A percentile compares a stretch with the other conserved stretches of the same genome.
Evolutionary conservation across 495 filamentous ascomycete species (phyloP).

Genomic region (Talaromyces borbonicus): DNA sequence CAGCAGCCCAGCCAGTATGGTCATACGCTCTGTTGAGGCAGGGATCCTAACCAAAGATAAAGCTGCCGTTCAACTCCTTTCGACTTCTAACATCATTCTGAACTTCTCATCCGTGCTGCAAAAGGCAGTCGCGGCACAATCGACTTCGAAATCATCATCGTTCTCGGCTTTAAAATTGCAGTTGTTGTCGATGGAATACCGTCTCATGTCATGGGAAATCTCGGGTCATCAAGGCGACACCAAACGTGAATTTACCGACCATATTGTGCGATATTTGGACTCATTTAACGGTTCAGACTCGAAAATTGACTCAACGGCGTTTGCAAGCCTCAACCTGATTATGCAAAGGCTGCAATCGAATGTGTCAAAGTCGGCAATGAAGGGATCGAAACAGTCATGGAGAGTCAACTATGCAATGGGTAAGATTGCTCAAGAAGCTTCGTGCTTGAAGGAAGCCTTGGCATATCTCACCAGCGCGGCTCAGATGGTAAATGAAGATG

Average conservation of each 20-base stretch:
- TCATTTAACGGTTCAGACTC: slow-evolving; percentile 48
- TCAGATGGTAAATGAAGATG: slow-evolving; percentile 20
- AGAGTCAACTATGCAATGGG: slow-evolving; percentile 29
- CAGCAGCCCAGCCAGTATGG: slow-evolving; percentile 58
- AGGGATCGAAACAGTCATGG: neutral
- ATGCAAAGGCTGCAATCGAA: slow-evolving; percentile 31
- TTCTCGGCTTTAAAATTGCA: slow-evolving; percentile 54
- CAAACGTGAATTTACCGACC: slow-evolving; percentile 58
- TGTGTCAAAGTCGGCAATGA: neutral
- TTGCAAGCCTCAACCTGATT: slow-evolving; percentile 25
- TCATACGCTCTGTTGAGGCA: slow-evolving; percentile 40
- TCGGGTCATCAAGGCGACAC: slow-evolving; percentile 58
- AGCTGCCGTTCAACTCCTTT: slow-evolving; percentile 58
- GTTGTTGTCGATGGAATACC: slow-evolving; percentile 52
- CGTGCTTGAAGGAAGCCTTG: slow-evolving; percentile 34
- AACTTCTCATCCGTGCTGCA: slow-evolving; percentile 43
- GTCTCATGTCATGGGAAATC: slow-evolving; percentile 61
- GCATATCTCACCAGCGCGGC: slow-evolving; percentile 29
- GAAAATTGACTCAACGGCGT: slow-evolving; percentile 29
- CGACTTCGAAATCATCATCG: slow-evolving; percentile 29
- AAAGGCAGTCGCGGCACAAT: slow-evolving; percentile 25
- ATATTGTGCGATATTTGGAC: slow-evolving; percentile 55
- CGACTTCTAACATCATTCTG: slow-evolving; percentile 55
- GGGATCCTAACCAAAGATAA: slow-evolving; percentile 42
- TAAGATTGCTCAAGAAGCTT: slow-evolving; percentile 36